Conservation (phyloP, 257 asterid species). For the Lithospermum erythrorhizon region DNA sequence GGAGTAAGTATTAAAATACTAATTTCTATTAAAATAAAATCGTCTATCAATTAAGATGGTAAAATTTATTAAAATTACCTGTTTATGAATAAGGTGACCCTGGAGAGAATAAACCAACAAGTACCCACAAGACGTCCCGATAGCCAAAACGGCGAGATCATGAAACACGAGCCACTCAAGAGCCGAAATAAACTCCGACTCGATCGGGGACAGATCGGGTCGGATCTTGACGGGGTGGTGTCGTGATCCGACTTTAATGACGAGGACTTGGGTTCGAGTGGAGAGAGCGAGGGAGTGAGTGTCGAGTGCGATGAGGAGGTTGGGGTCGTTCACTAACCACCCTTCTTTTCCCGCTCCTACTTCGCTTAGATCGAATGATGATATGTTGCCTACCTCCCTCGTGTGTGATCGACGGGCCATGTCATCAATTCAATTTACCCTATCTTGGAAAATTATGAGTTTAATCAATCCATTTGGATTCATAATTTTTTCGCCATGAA, state of each 20-base stretch:
- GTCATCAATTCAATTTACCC: too few species aligned
- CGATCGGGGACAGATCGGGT: conserved; percentile 77
- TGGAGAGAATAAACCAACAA: conserved; percentile 56
- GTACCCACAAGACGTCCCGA: conserved; percentile 83
- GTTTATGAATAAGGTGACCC: conserved; percentile 78
- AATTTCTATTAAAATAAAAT: too few species aligned
- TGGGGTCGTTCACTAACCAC: conserved; percentile 44
- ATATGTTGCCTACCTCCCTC: conserved; percentile 67
- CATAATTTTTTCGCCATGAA: too few species aligned
- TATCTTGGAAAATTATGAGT: too few species aligned
- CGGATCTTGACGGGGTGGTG: conserved; percentile 41
- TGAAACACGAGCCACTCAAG: conserved; percentile 76
- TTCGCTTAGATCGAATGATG: conserved; percentile 25
- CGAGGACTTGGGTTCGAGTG: conserved; percentile 47
- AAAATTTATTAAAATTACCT: conserved; percentile 37
- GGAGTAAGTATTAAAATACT: too few species aligned
- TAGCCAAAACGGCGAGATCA: conserved; percentile 54
- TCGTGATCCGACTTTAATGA: conserved; percentile 47
- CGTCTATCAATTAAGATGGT: too few species aligned
- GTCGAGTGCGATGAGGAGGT: conserved; percentile 61
- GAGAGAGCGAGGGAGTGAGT: conserved; percentile 71
- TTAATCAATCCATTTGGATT: too few species aligned
- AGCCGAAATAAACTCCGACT: conserved; percentile 70
- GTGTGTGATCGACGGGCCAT: conserved; percentile 76
- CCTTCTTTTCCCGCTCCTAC: conserved; percentile 94